Base-by-base conservation (phyloP, 2,329 filamentous ascomycete species). In the Colletotrichum sp. region DNA sequence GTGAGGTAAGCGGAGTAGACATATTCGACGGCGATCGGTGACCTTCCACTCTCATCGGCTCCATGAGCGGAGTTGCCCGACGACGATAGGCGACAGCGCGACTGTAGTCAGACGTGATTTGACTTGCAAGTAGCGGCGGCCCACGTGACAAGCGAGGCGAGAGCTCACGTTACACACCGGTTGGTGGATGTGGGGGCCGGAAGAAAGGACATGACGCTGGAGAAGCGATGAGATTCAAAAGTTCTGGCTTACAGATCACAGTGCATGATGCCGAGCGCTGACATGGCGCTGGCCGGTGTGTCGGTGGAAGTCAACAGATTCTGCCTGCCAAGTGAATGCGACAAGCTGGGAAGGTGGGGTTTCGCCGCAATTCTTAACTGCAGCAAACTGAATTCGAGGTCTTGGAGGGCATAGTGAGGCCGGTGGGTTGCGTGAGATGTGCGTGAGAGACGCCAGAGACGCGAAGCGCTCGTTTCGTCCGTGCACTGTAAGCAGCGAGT, bases 201-300 rank as follows among this genome's bases (percentile, higher is more conserved):
- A 28, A 22, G 10, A 12, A 48, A 22, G 10, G 6, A n/a, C 43
- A 48, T 15, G 27, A 27, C 62, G 48, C 27, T 18, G 43, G 62
- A 66, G 25, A 28, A 39, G 25, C 9, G 36, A 39, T 67, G 65
- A 56, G 30, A 8, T 28, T 61, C 30, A 34, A 61, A 61, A 60
- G 48, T 25, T 25, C 34, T 43, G 43, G 70, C 74, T 76, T 76
- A 76, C 56, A n/a, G 27, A 76, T 66, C 74, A 34, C 6, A n/a
- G 58, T 65, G 32, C 74, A 74, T 36, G 16, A 69, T 76, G 48
- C 65, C 30, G 56, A 58, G 18, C 12, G 73, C 73, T 74, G 64
- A 76, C 74, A 76, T 39, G 28, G 58, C 15, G 22, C 36, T 55
- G 62, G 32, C 36, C 43, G 43, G 25, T 60, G 27, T 30, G 34